Evolutionary conservation across 495 filamentous ascomycete genomes (phyloP), one percentile per base, ranked within the genome.

Genomic region (Lasiosphaeria ovina): DNA sequence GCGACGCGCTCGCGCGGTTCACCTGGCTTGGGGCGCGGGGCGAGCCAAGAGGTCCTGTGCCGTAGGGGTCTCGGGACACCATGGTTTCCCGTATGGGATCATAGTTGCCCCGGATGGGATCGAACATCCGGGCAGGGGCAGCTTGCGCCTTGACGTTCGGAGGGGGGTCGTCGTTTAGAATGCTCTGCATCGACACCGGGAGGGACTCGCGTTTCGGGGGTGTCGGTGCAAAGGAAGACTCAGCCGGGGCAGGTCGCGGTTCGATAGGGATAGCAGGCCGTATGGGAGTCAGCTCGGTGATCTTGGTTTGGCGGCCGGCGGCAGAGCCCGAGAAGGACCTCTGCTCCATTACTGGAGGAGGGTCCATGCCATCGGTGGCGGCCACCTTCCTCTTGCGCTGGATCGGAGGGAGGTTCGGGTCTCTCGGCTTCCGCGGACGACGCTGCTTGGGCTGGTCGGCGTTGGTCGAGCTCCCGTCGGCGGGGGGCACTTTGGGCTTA

Each of bases 1-100:
- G 91, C 32, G 92, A 96, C 17, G 89, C 89, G 69, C 89, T 94
- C 16, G 91, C 89, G 54, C 89, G 84, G 67, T 85, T 88, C 45
- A 74, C 72, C 55, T 75, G 79, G 62, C 71, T 58, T 14, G 79
- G 77, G 0, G 81, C 78, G 12, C 83, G 78, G 16, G 83, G 80
- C n/a, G 84, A 82, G 24, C 77, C 79, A 55, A 81, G 78, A 4
- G 82, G 74, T 1, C 77, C 76, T 44, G 79, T 84, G 44, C 72
- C 74, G 38, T 85, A 84, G 34, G 76, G 74, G 65, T 74, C 76
- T 55, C 81, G 71, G 62, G 69, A 68, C 65, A 74, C 59, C 75
- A 82, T 73, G 40, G 77, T 75, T 63, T 81, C 74, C 53, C 75
- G 64, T 60, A 83, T 76, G 32, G 80, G 69, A 72, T 88, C 85